Evolutionary conservation across 129 eudicot species (phyloP).

Genomic region (Escallonia rubra): DNA sequence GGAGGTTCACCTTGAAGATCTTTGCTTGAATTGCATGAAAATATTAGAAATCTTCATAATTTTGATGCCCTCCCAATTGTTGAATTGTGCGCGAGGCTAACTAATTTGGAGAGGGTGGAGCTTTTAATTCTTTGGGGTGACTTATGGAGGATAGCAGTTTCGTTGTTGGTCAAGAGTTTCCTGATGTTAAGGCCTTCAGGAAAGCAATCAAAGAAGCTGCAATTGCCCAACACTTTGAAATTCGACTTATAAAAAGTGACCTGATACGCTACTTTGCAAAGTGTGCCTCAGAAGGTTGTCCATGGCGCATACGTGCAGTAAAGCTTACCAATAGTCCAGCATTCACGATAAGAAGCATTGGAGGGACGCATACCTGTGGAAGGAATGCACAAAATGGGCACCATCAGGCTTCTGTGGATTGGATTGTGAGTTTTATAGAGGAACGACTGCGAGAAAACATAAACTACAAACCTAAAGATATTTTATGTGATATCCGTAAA

Average conservation of each 20-base stretch:
- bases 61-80: not conserved
- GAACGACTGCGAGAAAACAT: conserved; percentile 42
- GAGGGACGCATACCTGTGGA: conserved; percentile 49
- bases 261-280: conserved; percentile 43
- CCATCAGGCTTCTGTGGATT: conserved; percentile 61
- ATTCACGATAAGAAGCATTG: conserved; percentile 44
- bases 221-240: conserved; percentile 58
- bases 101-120: not conserved
- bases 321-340: conserved; percentile 49
- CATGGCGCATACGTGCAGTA: conserved; percentile 62
- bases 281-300: conserved; percentile 55
- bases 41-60: not conserved
- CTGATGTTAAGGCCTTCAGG: conserved; percentile 54
- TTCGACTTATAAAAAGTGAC: conserved; percentile 48
- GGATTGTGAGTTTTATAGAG: conserved; percentile 56
- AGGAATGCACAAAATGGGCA: conserved; percentile 44
- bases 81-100: not conserved
- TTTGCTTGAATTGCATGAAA: not conserved
- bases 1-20: not conserved
- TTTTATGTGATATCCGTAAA: conserved; percentile 38
- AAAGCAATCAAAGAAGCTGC: conserved; percentile 56
- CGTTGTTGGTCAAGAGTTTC: conserved; percentile 47
- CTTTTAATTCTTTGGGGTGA: not conserved
- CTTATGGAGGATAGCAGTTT: conserved; percentile 39
- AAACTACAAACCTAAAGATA: conserved; percentile 63